Evolutionary conservation across 495 filamentous ascomycete genomes (phyloP).

Genomic region (Bryoglossum gracile): DNA sequence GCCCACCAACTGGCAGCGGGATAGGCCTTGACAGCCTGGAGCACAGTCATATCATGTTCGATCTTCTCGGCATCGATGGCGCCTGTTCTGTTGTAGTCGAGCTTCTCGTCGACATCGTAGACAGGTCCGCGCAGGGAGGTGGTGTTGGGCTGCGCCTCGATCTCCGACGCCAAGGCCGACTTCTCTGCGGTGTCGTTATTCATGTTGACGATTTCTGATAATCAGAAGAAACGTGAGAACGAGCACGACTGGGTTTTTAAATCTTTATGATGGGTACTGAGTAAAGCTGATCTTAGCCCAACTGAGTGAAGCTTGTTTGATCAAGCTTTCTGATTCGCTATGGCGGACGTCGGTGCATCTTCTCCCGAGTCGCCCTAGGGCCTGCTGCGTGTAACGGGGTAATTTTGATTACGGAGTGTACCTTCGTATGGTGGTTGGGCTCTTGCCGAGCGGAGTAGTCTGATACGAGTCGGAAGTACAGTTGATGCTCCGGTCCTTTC

Average conservation of each 20-base stretch:
- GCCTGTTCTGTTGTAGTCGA: conserved; percentile 8
- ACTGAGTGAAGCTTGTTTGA: conserved; percentile 10
- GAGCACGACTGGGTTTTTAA: conserved; percentile 16
- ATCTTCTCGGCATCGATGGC: conserved; percentile 18
- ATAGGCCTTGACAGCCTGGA: conserved; percentile 41
- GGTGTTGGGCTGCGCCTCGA: conserved; percentile 13
- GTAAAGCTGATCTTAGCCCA: conserved; percentile 3
- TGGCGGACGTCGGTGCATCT: conserved; percentile 2
- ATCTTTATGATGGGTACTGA: conserved; percentile 2
- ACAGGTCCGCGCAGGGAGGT: conserved; percentile 4
- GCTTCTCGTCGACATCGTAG: conserved; percentile 14
- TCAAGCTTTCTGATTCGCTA: conserved; percentile 3
- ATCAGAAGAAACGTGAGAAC: conserved; percentile 5
- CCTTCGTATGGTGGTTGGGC: too few species aligned
- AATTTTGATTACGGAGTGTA: conserved; percentile 2
- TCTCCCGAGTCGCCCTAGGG: conserved; percentile 2
- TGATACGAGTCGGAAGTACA: conserved; percentile 1
- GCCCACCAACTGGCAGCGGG: conserved; percentile 43
- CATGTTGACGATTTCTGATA: conserved; percentile 15
- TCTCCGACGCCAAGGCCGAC: conserved; percentile 3
- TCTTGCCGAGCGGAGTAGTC: conserved; percentile 6
- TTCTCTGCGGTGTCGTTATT: conserved; percentile 3
- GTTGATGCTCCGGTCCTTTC: background rate
- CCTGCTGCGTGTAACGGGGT: conserved; percentile 3
- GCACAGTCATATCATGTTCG: conserved; percentile 38